Evolutionary conservation across 2,329 filamentous ascomycete genomes (phyloP), one percentile per base, ranked within the genome.

Genomic region (Aspergillus fructus): DNA sequence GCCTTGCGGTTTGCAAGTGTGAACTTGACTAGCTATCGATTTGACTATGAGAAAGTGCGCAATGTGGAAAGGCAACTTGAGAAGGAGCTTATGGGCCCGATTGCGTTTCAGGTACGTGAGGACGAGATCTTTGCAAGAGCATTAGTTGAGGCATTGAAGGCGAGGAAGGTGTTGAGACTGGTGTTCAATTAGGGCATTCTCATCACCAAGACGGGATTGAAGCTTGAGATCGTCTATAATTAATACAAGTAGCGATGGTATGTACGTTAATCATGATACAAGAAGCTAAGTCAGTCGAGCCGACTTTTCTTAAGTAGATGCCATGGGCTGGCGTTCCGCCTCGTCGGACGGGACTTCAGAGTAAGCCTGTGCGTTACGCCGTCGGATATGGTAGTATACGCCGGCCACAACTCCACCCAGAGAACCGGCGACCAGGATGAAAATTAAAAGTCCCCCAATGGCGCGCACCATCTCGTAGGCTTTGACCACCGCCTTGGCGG

Each of bases 391-490:
- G 27, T 62, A 64, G 54, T 62, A 68, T n/a, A 63, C 23, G 19
- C 61, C 64, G 13, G 59, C 59, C 39, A 66, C 40, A 13, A 66
- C 52, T 17, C 68, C 69, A n/a, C 64, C 62, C 27, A 68, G 30
- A 5, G 64, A 62, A 53, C 65, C 64, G 2, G 55, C 41, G n/a
- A 68, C 37, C 37, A 70, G 47, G 39, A 73, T 61, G 52, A 71
- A 64, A 21, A 73, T 64, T 40, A 73, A 45, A 3, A 73, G 53
- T 19, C 64, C 65, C 4, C 70, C 67, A 2, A 72, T 58, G 13
- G 65, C 66, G 43, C 64, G 67, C 21, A 73, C 64, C 23, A 72
- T 57, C 13, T 72, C 68, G 56, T 68, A 71, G 8, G 71, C 71
- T 58, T 66, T 65, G 57, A 61, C 63, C 24, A 68, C 64, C 3